These are phyloP conservation scores for Meyerozyma sp. DNA, from an alignment of 1,139 yeast genomes.

Conservation along the genomic window DNA sequence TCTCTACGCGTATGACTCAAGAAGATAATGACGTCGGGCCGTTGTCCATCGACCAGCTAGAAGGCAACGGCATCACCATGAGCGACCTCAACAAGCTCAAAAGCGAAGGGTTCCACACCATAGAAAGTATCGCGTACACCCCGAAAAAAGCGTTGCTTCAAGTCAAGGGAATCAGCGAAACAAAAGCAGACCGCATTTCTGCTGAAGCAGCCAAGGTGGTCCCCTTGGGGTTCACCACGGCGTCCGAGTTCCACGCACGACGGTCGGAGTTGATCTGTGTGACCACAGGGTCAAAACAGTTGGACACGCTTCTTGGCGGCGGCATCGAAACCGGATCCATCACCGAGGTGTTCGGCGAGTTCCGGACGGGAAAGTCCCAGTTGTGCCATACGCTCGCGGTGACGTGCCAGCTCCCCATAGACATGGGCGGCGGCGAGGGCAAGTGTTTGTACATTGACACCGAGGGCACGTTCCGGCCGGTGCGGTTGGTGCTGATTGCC, in stretches of 20 bases:
- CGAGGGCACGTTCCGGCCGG: constrained; percentile 95
- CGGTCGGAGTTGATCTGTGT: constrained; percentile 87
- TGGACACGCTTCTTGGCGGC: constrained; percentile 92
- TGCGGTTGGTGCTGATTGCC: constrained; percentile 83
- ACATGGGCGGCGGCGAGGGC: constrained; percentile 99
- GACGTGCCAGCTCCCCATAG: constrained; percentile 93
- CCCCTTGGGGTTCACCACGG: constrained; percentile 97
- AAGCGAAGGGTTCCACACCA: constrained; percentile 84
- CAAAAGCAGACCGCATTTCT: constrained; percentile 83
- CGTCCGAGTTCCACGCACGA: constrained; percentile 88
- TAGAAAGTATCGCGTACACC: constrained; percentile 87
- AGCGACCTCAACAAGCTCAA: constrained; percentile 76
- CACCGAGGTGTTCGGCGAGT: constrained; percentile 96
- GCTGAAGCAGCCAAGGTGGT: constrained; percentile 82
- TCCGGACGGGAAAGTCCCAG: constrained; percentile 96
- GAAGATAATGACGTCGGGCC: constrained; percentile 42
- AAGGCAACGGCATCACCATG: constrained; percentile 83
- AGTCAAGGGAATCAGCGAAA: constrained; percentile 92
- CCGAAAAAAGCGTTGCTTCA: constrained; percentile 69
- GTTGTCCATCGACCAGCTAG: constrained; percentile 40
- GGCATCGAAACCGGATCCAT: constrained; percentile 97
- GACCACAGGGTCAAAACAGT: constrained; percentile 91
- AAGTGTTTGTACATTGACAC: constrained; percentile 95
- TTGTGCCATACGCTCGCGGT: constrained; percentile 95
- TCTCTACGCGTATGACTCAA: constrained; percentile 5